Evolutionary conservation across 805 yeast species (phyloP).

Genomic region (Saccharomycopsis fodiens): DNA sequence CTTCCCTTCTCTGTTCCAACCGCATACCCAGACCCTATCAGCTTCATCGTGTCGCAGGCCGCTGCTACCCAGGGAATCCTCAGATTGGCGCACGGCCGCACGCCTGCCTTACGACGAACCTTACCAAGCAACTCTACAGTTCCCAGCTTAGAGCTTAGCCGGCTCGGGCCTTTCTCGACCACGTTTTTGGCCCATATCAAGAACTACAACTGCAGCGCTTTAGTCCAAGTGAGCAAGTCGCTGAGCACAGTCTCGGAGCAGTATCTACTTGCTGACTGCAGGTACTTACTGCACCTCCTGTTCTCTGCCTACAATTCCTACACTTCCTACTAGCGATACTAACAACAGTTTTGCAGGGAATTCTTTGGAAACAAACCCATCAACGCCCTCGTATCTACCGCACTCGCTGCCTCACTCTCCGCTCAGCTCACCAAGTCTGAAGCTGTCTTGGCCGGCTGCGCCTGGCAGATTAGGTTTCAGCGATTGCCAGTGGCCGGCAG

Average conservation of each 20-base stretch:
- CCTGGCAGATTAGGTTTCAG: not conserved
- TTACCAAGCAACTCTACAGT: too few species aligned
- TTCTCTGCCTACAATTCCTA: too few species aligned
- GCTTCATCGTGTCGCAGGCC: not conserved
- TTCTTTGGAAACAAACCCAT: not conserved
- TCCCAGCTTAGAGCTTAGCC: not conserved
- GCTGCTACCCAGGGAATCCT: not conserved
- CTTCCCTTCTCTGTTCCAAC: too few species aligned
- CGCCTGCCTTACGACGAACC: too few species aligned
- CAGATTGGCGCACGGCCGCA: not conserved
- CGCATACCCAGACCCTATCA: not conserved
- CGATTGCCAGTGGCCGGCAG: not conserved
- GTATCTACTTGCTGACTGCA: too few species aligned
- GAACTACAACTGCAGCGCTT: not conserved
- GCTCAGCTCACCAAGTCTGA: too few species aligned
- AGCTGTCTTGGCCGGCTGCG: not conserved
- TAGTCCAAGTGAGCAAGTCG: not conserved
- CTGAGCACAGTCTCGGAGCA: too few species aligned
- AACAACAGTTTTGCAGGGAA: not conserved
- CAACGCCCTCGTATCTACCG: not conserved
- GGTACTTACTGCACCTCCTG: too few species aligned
- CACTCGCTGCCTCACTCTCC: not conserved
- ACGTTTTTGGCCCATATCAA: not conserved
- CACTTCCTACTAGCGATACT: not conserved
- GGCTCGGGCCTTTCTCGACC: not conserved